Evolutionary conservation across 306 rosid species (phyloP), one percentile per base, ranked within the genome.

Genomic region (Fagus sylvatica): DNA sequence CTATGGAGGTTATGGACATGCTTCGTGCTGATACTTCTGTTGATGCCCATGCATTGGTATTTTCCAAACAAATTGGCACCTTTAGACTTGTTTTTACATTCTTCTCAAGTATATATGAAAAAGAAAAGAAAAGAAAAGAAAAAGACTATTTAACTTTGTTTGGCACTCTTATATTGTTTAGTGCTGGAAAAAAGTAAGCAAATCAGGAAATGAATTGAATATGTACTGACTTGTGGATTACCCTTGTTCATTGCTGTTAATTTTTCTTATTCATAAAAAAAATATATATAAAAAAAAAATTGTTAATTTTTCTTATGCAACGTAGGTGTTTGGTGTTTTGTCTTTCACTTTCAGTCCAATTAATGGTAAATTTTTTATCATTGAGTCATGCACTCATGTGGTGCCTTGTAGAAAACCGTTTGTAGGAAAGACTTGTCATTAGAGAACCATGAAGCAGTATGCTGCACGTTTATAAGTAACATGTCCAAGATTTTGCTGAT

Each of bases 1-100:
- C 90, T 17, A 56, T 88, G 83, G 96, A 88, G 85, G 91, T 93
- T 73, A 85, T 95, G 86, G 98, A 93, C 74, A 85, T 93, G 91
- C 97, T 95, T 77, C 77, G 80, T 42, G 84, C 87, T 72, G 98
- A 95, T 87, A 75, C 88, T 79, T 80, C 89, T 72, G 89, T 86
- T 80, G 98, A 93, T 78, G 92, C 98, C 71, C 94, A 93, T 78
- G 84, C 97, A 8, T 79, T 93, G 97, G 99, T 95, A 88, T 82
- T 70, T 82, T 33, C 42, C 48, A 56, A 62, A 80, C 64, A 41
- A 53, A 59, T 77, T 19, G 37, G 41, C 42, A 36, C 69, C 46
- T 62, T 80, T 60, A 60, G 48, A n/a, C 49, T 64, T 71, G 42
- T 59, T 43, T 74, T 68, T 75, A 76, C 36, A 57, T 75, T 61